These are phyloP conservation scores for Picea abies DNA, from an alignment of 83 land plant genomes.

Conservation along the genomic window DNA sequence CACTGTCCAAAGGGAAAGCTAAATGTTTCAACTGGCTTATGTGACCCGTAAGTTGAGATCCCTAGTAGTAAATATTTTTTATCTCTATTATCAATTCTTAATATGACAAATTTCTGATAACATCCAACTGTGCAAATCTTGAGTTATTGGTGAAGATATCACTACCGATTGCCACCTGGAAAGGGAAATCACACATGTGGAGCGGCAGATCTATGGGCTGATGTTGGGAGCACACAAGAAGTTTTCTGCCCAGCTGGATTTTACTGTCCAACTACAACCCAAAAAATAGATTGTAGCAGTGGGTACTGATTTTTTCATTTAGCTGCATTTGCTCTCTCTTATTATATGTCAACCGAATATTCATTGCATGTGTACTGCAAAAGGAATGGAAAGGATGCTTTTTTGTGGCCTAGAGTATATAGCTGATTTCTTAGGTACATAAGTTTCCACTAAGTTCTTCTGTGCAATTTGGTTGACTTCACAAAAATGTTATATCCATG, in stretches of 20 bases:
- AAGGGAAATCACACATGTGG: slow-evolving; percentile 61
- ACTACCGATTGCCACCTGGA: slow-evolving; percentile 58
- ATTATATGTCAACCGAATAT: slow-evolving; percentile 1
- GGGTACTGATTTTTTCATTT: slow-evolving; percentile 40
- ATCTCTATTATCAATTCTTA: neutral
- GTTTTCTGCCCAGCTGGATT: slow-evolving; percentile 76
- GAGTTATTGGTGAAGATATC: slow-evolving; percentile 54
- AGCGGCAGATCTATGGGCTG: slow-evolving; percentile 82
- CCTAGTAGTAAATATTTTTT: neutral
- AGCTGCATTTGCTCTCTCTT: neutral
- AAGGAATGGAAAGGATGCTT: neutral
- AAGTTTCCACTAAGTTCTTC: neutral
- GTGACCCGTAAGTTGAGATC: slow-evolving; percentile 85
- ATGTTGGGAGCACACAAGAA: slow-evolving; percentile 36
- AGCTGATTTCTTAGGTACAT: neutral
- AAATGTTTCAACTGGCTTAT: slow-evolving; percentile 58
- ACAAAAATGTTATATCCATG: neutral
- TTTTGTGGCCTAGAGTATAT: neutral
- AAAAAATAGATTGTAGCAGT: slow-evolving; percentile 33
- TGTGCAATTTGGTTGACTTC: neutral
- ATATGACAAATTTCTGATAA: slow-evolving; percentile 9
- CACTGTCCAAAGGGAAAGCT: slow-evolving; percentile 73
- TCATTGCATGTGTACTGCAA: neutral
- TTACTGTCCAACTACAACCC: slow-evolving; percentile 67
- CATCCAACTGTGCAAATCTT: slow-evolving; percentile 21